Base-by-base conservation (phyloP, 179 eudicot genomes). In the Gypsophila paniculata region DNA sequence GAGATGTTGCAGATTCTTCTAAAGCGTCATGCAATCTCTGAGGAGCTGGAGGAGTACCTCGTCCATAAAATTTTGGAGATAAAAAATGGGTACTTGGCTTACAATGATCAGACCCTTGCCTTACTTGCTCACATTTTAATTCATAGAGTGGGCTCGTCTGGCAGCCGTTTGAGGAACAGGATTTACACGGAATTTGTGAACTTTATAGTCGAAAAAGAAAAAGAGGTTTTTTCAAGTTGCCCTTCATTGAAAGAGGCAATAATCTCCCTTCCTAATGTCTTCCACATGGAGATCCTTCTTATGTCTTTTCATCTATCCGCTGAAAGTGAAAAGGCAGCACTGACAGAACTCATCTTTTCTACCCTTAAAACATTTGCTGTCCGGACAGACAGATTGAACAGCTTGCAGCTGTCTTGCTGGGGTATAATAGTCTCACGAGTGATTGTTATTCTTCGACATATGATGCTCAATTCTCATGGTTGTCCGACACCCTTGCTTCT, bases 301-400 rank as follows among this genome's bases (percentile, higher is more conserved):
- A 84, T 93, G 88, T 86, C 96, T 29, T 95, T 92, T 78, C 99
- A 95, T 75, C 75, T 95, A 69, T 92, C 98, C 48, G 86, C 99
- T 64, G 91, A 85, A 71, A 84, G 72, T 79, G 96, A 95, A 73
- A 95, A 95, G 87, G 81, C 74, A 67, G 76, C 39, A 19, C 76
- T 83, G 70, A 85, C 86, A 18, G 86, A 77, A 42, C 69, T 80
- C 55, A 75, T 90, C 77, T 82, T 85, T 74, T 86, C 90, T 66
- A 78, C 86, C 32, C 74, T 95, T 49, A 81, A 71, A 75, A 78
- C 74, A 49, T 61, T 90, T 70, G 90, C 76, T 76, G 65, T 77
- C 71, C 82, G 69, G 57, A 69, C 88, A 12, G 34, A 77, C 26
- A 65, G 72, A 74, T 78, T 75, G 72, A 80, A 64, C 58, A 83